Conservation (phyloP, 192 early-diverging fungal genomes). For the Coemansia sp. region DNA sequence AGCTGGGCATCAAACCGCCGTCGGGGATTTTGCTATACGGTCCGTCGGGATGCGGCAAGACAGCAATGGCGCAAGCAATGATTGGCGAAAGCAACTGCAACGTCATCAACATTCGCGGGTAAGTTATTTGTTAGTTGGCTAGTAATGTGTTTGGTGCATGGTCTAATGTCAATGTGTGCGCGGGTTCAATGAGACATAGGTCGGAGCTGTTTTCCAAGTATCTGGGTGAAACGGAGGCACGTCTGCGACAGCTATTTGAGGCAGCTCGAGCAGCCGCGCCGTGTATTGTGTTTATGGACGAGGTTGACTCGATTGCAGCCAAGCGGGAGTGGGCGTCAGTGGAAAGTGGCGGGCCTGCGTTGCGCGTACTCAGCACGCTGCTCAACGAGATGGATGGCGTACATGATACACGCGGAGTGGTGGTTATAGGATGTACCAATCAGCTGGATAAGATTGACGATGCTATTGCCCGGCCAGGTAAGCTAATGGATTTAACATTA, state of each 20-base stretch:
- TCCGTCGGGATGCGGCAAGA: slow-evolving; percentile 93
- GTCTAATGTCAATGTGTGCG: no score
- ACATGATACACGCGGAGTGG: slow-evolving; percentile 74
- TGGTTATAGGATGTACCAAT: slow-evolving; percentile 93
- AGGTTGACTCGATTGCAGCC: slow-evolving; percentile 89
- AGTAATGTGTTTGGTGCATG: no score
- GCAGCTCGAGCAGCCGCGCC: slow-evolving; percentile 84
- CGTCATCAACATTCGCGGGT: slow-evolving; percentile 82
- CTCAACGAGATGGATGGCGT: slow-evolving; percentile 99
- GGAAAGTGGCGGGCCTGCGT: slow-evolving; percentile 75
- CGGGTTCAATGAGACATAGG: slow-evolving; percentile 9
- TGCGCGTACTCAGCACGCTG: slow-evolving; percentile 87
- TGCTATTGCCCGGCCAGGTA: slow-evolving; percentile 72
- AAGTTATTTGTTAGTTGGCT: slow-evolving; percentile 15
- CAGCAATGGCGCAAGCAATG: slow-evolving; percentile 76
- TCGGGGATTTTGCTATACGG: slow-evolving; percentile 89
- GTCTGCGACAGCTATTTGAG: slow-evolving; percentile 77
- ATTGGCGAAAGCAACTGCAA: slow-evolving; percentile 76
- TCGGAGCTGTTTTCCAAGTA: slow-evolving; percentile 94
- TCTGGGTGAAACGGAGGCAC: slow-evolving; percentile 86
- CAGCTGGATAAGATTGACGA: slow-evolving; percentile 85
- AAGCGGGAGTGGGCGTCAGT: slow-evolving; percentile 63
- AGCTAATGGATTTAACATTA: background rate
- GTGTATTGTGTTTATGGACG: slow-evolving; percentile 92
- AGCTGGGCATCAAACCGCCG: slow-evolving; percentile 72